These are phyloP conservation scores for Skeletonema menzelii DNA, from an alignment of 108 stramenopile genomes.

Conservation along the genomic window DNA sequence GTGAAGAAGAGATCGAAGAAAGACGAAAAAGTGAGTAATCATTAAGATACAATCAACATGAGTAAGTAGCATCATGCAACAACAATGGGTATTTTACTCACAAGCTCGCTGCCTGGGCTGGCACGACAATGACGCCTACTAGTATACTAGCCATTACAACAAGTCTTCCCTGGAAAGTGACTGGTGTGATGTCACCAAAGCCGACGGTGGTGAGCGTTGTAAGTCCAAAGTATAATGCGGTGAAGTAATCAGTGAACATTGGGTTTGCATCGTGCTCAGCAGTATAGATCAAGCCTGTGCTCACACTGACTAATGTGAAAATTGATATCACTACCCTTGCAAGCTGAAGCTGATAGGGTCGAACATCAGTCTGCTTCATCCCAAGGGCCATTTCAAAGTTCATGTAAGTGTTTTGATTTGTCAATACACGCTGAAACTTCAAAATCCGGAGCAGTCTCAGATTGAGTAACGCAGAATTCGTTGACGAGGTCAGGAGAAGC, in stretches of 20 bases:
- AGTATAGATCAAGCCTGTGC: conserved; percentile 79
- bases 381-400: conserved; percentile 63
- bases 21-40: background rate
- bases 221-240: conserved; percentile 81
- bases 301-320: conserved; percentile 72
- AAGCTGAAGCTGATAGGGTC: conserved; percentile 74
- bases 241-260: conserved; percentile 72
- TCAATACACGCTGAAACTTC: conserved; percentile 73
- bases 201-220: conserved; percentile 79
- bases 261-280: conserved; percentile 79
- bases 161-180: conserved; percentile 65
- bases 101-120: conserved; percentile 66
- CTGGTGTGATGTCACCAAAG: conserved; percentile 82
- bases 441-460: conserved; percentile 66
- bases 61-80: background rate
- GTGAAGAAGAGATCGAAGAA: background rate
- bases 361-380: conserved; percentile 46
- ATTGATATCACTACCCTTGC: conserved; percentile 70
- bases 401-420: conserved; percentile 62
- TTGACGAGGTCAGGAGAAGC: conserved; percentile 26
- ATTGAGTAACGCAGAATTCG: conserved; percentile 59
- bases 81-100: background rate
- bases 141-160: conserved; percentile 71
- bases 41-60: background rate
- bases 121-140: conserved; percentile 77